phyloP scores from a whole-genome alignment of 2,329 filamentous ascomycete genomes.

The Scedosporium aurantiacum region DNA sequence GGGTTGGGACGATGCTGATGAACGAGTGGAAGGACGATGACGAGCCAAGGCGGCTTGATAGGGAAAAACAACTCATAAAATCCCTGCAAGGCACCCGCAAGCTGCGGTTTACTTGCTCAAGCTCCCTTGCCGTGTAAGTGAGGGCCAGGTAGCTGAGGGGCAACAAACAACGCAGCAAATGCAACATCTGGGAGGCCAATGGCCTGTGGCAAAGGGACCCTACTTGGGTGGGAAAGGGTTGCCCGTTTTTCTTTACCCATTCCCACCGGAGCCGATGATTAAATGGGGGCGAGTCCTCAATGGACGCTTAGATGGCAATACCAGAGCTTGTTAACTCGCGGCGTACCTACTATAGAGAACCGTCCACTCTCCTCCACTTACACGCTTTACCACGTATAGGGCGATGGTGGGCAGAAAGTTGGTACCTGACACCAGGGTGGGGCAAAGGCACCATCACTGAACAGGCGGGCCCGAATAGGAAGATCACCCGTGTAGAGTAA shows the following conservation, averaged over 20 bases:
- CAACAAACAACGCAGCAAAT: not conserved
- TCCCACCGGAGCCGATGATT: not conserved
- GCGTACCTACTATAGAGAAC: not conserved
- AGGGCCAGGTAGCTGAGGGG: not conserved
- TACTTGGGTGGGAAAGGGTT: not conserved
- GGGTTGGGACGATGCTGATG: not conserved
- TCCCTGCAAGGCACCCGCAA: not conserved
- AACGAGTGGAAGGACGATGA: not conserved
- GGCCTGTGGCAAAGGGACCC: not conserved
- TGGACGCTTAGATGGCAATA: not conserved
- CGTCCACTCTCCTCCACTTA: not conserved
- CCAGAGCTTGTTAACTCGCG: not conserved
- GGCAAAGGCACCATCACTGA: not conserved
- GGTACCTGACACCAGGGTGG: not conserved
- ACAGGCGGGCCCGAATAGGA: not conserved
- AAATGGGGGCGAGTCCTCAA: not conserved
- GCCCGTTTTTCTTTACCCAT: not conserved
- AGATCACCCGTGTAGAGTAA: not conserved
- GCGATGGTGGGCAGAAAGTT: not conserved
- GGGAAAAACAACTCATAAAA: not conserved
- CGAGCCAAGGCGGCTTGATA: slow-evolving; percentile 1
- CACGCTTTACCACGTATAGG: not conserved
- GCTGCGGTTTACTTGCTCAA: not conserved
- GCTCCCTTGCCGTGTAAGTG: not conserved
- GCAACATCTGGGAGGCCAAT: not conserved